Conservation (phyloP, 495 filamentous ascomycete genomes). For the Penicillium desertorum region DNA sequence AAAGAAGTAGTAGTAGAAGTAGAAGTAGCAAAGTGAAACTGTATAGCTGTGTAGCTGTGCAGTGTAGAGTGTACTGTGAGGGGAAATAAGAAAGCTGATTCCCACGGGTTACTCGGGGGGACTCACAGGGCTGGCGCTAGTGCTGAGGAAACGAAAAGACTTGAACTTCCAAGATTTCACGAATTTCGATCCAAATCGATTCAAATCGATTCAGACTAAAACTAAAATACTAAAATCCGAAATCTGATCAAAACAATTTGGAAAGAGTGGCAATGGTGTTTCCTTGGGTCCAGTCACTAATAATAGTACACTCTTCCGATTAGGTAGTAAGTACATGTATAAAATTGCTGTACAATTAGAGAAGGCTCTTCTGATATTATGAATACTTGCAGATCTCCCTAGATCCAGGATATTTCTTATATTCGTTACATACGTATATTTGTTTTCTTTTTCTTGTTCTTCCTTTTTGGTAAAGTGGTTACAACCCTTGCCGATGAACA, state of each 20-base stretch:
- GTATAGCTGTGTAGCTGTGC: background rate
- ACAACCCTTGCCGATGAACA: background rate
- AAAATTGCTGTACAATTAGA: background rate
- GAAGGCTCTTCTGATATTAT: background rate
- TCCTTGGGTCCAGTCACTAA: constrained; percentile 5
- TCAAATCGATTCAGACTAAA: too few species aligned
- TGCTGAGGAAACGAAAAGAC: constrained; percentile 5
- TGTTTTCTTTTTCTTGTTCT: background rate
- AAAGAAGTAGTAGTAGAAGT: background rate
- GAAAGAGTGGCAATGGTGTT: background rate
- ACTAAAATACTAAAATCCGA: background rate
- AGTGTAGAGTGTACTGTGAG: background rate
- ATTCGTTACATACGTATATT: too few species aligned
- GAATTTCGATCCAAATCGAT: background rate
- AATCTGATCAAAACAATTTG: background rate
- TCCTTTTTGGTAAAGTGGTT: background rate
- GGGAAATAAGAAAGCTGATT: background rate
- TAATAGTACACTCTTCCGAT: background rate
- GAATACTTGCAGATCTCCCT: constrained; percentile 4
- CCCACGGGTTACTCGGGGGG: constrained; percentile 8
- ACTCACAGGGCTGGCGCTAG: constrained; percentile 4
- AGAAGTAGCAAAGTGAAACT: background rate
- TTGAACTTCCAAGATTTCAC: background rate
- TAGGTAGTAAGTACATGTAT: background rate
- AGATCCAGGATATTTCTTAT: background rate